These are phyloP conservation scores for Monosporascus sp. DNA, from an alignment of 2,329 filamentous ascomycete species.

Conservation along the genomic window DNA sequence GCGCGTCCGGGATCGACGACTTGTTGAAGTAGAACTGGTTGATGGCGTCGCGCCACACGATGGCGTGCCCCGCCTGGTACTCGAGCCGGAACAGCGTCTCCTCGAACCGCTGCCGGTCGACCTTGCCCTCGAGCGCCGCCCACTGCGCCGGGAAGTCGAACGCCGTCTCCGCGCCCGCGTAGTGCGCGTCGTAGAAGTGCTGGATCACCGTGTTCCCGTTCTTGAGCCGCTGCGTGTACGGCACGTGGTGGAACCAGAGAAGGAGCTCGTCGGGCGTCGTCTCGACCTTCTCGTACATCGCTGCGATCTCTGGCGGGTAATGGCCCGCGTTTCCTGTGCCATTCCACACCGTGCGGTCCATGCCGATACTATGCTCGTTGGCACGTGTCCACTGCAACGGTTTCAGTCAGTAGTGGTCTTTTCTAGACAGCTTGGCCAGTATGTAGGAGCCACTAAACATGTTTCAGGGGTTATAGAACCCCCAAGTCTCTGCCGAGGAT, in stretches of 20 bases:
- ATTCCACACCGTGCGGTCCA: constrained; percentile 65
- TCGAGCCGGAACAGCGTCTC: constrained; percentile 53
- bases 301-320: constrained; percentile 57
- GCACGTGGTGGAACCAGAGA: constrained; percentile 71
- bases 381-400: constrained; percentile 61
- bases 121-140: constrained; percentile 46
- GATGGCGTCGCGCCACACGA: constrained; percentile 67
- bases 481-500: too few relatives aligned
- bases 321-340: constrained; percentile 63
- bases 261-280: constrained; percentile 64
- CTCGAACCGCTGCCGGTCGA: constrained; percentile 56
- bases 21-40: constrained; percentile 58
- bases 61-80: constrained; percentile 64
- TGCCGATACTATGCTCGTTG: constrained; percentile 54
- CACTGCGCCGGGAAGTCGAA: constrained; percentile 53
- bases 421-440: too few relatives aligned
- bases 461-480: too few relatives aligned
- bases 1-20: constrained; percentile 54
- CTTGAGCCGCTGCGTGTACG: constrained; percentile 57
- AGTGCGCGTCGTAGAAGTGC: constrained; percentile 48
- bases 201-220: constrained; percentile 58
- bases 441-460: too few relatives aligned
- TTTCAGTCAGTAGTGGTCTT: too few relatives aligned
- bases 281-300: constrained; percentile 52
- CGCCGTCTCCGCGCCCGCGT: constrained; percentile 51